Evolutionary conservation across 805 yeast genomes (phyloP).

Genomic region (Isabelozyma pseudorhagii): DNA sequence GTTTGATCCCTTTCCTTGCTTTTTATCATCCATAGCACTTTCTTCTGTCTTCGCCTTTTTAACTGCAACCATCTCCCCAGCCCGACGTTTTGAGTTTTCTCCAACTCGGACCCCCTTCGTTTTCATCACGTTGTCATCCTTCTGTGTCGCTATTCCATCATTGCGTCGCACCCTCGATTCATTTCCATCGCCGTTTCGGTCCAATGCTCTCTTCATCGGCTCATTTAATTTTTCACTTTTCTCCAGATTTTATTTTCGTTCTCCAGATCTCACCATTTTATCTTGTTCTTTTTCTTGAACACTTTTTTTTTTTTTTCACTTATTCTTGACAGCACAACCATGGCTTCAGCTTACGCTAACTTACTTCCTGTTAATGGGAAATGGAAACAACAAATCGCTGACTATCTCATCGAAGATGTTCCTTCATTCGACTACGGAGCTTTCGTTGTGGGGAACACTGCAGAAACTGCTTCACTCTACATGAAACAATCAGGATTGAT

Average conservation of each 20-base stretch:
- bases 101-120: neutral
- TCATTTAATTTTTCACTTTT: neutral
- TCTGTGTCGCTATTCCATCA: neutral
- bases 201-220: neutral
- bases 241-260: neutral
- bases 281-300: neutral
- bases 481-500: constrained; percentile 80
- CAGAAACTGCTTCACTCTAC: constrained; percentile 69
- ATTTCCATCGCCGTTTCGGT: neutral
- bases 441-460: constrained; percentile 80
- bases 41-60: neutral
- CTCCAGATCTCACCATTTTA: neutral
- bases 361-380: constrained; percentile 71
- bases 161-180: neutral
- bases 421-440: constrained; percentile 96
- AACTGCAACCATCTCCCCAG: too few relatives aligned
- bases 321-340: constrained; percentile 3
- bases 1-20: neutral
- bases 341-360: constrained; percentile 37
- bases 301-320: neutral
- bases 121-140: too few relatives aligned
- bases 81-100: neutral
- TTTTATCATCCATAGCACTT: neutral
- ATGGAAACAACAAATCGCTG: constrained; percentile 78
- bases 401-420: constrained; percentile 81